Evolutionary conservation across 768 basidiomycete species (phyloP), one percentile per base, ranked within the genome.

Genomic region (Russula sp.): DNA sequence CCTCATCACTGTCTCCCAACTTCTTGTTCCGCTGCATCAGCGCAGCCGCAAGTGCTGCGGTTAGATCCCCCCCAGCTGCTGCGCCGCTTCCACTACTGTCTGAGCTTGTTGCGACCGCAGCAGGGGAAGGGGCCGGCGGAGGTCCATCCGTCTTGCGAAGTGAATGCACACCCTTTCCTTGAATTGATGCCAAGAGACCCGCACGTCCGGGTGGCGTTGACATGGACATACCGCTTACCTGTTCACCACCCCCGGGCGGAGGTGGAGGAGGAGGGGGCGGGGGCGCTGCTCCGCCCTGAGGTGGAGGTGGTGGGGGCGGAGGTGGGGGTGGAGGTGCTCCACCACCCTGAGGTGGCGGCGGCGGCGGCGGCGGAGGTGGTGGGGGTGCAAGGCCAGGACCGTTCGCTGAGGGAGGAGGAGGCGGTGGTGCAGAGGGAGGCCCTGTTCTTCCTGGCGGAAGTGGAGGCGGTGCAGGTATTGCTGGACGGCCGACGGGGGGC

Each of bases 1-100:
- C 75, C 7, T 75, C 73, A 34, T 73, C 73, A 70, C 89, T 90
- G 69, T 94, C 92, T 2, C 90, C 93, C 69, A 96, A 77, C 71
- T 90, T 88, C 77, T 90, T 92, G 73, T 91, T 96, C 69, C 94
- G 78, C 73, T 88, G 84, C 69, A 87, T 76, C 66, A 98, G 75
- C 1, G 94, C 94, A 55, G 85, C 89, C 6, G 93, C 94, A 52
- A 97, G 77, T 9, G 92, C 91, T 5, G 84, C 80, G 0, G 94
- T 93, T 64, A 96, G 74, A 75, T 94, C 88, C 0, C 82, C 88
- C 0, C 82, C 88, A 13, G 88, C 91, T 14, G 79, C 85, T 16
- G 71, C 75, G 1, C 77, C 73, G 14, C 76, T 72, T 26, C 77
- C 72, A 32, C 75, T 74, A 2, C 76, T 65, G 42, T 78, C 7